Evolutionary conservation across 139 green algal species (phyloP).

Genomic region (Gonium pectorale): DNA sequence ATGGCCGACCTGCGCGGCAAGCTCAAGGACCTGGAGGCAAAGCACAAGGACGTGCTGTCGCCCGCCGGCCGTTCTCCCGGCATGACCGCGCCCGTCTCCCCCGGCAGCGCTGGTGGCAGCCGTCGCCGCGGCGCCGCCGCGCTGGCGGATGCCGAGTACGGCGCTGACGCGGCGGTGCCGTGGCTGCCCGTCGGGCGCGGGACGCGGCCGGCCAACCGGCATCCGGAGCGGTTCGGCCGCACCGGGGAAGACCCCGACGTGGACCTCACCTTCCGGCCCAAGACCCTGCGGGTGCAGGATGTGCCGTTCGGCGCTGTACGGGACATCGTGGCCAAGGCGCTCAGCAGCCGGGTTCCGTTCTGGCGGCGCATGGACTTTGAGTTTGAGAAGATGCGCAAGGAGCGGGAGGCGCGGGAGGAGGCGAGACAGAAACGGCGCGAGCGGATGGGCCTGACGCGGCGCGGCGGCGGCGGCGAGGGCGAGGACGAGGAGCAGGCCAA

Average conservation of each 20-base stretch:
- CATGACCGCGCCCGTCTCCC: slow-evolving; percentile 11
- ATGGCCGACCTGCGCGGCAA: slow-evolving; percentile 37
- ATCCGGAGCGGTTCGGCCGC: slow-evolving; percentile 49
- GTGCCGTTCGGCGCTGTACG: neutral
- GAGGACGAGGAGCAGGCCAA: slow-evolving; percentile 39
- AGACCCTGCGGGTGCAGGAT: neutral
- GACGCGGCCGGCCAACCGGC: neutral
- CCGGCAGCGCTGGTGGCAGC: neutral
- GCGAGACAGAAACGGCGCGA: slow-evolving; percentile 18
- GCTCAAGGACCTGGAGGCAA: slow-evolving; percentile 41
- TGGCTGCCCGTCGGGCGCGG: slow-evolving; percentile 31
- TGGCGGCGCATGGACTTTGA: slow-evolving; percentile 24
- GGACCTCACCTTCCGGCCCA: slow-evolving; percentile 55
- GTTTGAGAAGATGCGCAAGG: neutral
- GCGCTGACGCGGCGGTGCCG: slow-evolving; percentile 14
- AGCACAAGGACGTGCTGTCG: slow-evolving; percentile 35
- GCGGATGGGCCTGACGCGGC: slow-evolving; percentile 10
- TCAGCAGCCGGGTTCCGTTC: slow-evolving; percentile 17
- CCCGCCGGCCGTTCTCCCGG: neutral
- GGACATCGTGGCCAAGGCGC: slow-evolving; percentile 9
- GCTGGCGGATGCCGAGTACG: slow-evolving; percentile 20
- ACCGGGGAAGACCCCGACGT: slow-evolving; percentile 42
- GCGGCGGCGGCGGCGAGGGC: slow-evolving; percentile 6
- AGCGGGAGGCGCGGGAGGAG: slow-evolving; percentile 32
- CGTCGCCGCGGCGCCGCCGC: neutral